Conservation (phyloP, 164 flowering plant species). For the Taxillus chinensis region DNA sequence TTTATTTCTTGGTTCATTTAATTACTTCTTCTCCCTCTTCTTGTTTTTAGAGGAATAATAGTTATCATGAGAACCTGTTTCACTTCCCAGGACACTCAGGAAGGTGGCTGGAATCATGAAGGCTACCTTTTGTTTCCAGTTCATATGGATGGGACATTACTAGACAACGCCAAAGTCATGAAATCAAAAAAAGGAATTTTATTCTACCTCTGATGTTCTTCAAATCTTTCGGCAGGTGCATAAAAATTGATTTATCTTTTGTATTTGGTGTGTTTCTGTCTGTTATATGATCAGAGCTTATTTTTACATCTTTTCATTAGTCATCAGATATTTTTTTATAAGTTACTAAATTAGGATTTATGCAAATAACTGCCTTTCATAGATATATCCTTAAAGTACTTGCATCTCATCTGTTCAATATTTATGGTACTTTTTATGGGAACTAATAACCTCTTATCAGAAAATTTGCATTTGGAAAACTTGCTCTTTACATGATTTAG, state of each 20-base stretch:
- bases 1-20: not conserved
- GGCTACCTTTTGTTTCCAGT: slow-evolving; percentile 94
- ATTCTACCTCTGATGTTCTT: slow-evolving; percentile 75
- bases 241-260: slow-evolving; percentile 2
- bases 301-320: not conserved
- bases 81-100: slow-evolving; percentile 46
- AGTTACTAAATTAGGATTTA: too few relatives aligned
- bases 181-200: slow-evolving; percentile 72
- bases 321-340: too few relatives aligned
- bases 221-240: slow-evolving; percentile 88
- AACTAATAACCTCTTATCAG: too few relatives aligned
- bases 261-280: not conserved
- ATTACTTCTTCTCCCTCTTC: not conserved
- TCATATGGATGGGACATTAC: slow-evolving; percentile 89
- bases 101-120: slow-evolving; percentile 75
- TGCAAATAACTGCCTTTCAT: too few relatives aligned
- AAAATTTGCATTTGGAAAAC: too few relatives aligned
- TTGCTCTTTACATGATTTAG: too few relatives aligned
- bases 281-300: not conserved
- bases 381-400: too few relatives aligned
- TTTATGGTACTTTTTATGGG: too few relatives aligned
- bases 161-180: slow-evolving; percentile 69
- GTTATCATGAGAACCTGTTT: slow-evolving; percentile 1
- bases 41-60: not conserved
- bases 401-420: too few relatives aligned